Evolutionary conservation across 352 stramenopile genomes (phyloP).

Genomic region (Phytophthora fragariaefolia): DNA sequence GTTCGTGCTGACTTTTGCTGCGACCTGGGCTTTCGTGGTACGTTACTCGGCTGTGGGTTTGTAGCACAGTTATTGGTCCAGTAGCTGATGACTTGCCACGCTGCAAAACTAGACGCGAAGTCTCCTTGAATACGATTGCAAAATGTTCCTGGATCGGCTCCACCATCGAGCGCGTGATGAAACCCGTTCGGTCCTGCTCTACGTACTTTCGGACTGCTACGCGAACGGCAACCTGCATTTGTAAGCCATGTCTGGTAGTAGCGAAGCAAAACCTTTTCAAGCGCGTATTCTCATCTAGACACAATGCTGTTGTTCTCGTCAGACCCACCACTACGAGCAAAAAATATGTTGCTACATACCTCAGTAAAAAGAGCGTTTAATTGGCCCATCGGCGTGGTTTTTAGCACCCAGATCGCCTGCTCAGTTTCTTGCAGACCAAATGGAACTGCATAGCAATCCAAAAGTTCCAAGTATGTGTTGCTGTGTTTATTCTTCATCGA

Average conservation of each 20-base stretch:
- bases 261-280: constrained; percentile 9
- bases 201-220: constrained; percentile 16
- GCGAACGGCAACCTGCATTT: neutral
- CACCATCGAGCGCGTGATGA: constrained; percentile 14
- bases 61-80: constrained; percentile 18
- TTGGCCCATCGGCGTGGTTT: neutral
- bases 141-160: constrained; percentile 13
- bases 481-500: neutral
- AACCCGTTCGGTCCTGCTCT: constrained; percentile 15
- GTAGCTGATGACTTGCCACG: neutral
- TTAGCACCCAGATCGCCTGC: constrained; percentile 6
- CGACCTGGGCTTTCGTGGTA: constrained; percentile 1
- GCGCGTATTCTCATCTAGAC: constrained; percentile 12
- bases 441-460: constrained; percentile 15
- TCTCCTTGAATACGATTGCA: constrained; percentile 13
- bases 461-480: constrained; percentile 11
- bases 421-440: constrained; percentile 14
- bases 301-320: neutral
- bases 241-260: neutral
- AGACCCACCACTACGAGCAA: neutral
- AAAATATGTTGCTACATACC: neutral
- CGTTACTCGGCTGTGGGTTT: constrained; percentile 10
- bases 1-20: neutral
- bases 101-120: neutral
- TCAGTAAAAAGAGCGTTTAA: neutral